phyloP scores from a whole-genome alignment of 176 grass and related monocot species.

The Oryza punctata region DNA sequence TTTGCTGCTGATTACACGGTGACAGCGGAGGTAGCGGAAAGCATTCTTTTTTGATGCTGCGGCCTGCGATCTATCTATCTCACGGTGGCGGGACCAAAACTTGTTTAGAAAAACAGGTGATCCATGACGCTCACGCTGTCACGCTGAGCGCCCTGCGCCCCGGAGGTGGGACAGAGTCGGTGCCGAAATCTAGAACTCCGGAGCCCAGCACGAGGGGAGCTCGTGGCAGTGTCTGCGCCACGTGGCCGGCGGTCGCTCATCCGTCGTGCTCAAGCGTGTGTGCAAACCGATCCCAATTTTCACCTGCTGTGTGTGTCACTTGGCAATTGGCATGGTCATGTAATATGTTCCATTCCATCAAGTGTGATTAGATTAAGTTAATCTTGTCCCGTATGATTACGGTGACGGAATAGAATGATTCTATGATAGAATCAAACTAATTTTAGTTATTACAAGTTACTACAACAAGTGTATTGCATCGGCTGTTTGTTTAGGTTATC shows the following conservation, averaged over 20 bases:
- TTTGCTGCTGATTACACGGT: no score
- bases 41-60: no score
- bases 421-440: not conserved
- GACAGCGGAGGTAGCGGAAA: no score
- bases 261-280: not conserved
- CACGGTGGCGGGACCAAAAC: no score
- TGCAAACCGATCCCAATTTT: not conserved
- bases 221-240: constrained; percentile 15
- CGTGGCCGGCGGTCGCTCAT: not conserved
- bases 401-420: not conserved
- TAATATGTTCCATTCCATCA: not conserved
- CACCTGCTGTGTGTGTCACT: no score
- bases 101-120: no score
- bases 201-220: not conserved
- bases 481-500: constrained; percentile 7
- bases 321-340: not conserved
- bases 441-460: not conserved
- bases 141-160: not conserved
- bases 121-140: no score
- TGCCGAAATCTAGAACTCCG: not conserved
- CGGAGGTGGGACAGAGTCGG: not conserved
- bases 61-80: no score
- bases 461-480: not conserved
- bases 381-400: not conserved
- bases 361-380: not conserved